Percentiles rank a stretch among this genome's conserved stretches.
Conservation (phyloP, 257 asterid species). For the Ehretia macrophylla region DNA sequence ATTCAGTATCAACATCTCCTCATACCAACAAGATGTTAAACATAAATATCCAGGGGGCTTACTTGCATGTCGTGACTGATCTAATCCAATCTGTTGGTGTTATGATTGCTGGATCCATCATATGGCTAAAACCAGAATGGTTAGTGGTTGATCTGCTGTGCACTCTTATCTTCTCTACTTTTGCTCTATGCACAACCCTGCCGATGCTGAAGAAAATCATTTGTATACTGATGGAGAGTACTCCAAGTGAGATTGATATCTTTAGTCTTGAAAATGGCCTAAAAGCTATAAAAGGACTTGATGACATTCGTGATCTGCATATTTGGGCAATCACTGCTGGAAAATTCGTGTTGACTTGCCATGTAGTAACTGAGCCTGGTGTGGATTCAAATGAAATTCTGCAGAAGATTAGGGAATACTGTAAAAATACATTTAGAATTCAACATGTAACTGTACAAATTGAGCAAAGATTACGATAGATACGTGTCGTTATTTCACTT, state of each 20-base stretch:
- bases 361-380: constrained; percentile 44
- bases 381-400: constrained; percentile 41
- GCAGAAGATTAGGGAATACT: constrained; percentile 39
- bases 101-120: constrained; percentile 69
- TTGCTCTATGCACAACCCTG: constrained; percentile 48
- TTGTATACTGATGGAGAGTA: constrained; percentile 60
- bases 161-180: constrained; percentile 49
- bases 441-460: constrained; percentile 71
- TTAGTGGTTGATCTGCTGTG: constrained; percentile 62
- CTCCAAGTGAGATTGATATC: constrained; percentile 52
- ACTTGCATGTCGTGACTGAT: constrained; percentile 65
- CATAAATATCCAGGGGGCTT: constrained; percentile 79
- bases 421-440: constrained; percentile 41
- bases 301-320: constrained; percentile 71
- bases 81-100: constrained; percentile 74
- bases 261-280: constrained; percentile 45
- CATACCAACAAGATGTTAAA: constrained; percentile 25
- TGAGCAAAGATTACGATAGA: constrained; percentile 35
- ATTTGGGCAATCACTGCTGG: constrained; percentile 69
- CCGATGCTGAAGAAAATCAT: constrained; percentile 54
- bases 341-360: constrained; percentile 59
- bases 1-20: constrained; percentile 31
- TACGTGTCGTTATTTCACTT: not conserved
- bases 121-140: constrained; percentile 75
- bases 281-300: constrained; percentile 44